These are phyloP conservation scores for Phialemonium atrogriseum DNA, from an alignment of 2,329 filamentous ascomycete genomes.

Conservation along the genomic window DNA sequence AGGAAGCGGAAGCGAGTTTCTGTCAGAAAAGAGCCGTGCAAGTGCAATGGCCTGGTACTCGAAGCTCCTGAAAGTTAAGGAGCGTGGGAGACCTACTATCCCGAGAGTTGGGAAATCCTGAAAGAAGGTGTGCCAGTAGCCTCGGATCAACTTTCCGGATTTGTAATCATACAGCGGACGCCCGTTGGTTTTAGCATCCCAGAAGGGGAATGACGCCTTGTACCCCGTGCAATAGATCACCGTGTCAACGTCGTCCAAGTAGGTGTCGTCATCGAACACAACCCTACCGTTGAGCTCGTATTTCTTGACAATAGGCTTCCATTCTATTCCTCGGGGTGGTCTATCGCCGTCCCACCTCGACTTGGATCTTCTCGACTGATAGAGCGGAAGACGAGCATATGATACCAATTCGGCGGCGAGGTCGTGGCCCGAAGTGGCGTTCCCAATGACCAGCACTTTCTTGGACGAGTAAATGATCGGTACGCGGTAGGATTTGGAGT, in stretches of 20 bases:
- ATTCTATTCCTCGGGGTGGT: slow-evolving; percentile 38
- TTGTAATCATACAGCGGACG: slow-evolving; percentile 41
- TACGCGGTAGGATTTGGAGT: slow-evolving; percentile 37
- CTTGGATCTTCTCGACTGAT: slow-evolving; percentile 40
- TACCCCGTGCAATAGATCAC: slow-evolving; percentile 37
- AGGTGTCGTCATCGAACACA: slow-evolving; percentile 28
- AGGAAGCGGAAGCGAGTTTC: slow-evolving; percentile 31
- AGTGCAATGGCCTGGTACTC: slow-evolving; percentile 48
- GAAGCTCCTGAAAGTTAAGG: slow-evolving; percentile 43
- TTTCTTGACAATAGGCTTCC: slow-evolving; percentile 43
- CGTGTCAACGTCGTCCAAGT: slow-evolving; percentile 26
- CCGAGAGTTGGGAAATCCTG: slow-evolving; percentile 37
- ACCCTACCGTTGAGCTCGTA: slow-evolving; percentile 34
- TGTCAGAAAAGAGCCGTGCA: slow-evolving; percentile 36
- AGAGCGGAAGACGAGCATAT: slow-evolving; percentile 32
- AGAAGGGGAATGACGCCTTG: slow-evolving; percentile 35
- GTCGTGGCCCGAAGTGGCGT: slow-evolving; percentile 35
- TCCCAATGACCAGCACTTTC: slow-evolving; percentile 30
- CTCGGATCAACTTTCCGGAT: slow-evolving; percentile 30
- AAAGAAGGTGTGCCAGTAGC: slow-evolving; percentile 46
- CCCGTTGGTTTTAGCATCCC: slow-evolving; percentile 37
- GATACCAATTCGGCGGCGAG: slow-evolving; percentile 27
- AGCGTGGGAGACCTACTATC: slow-evolving; percentile 42
- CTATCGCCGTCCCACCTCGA: slow-evolving; percentile 41
- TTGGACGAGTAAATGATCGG: slow-evolving; percentile 23